Evolutionary conservation across 2,329 filamentous ascomycete species (phyloP), one percentile per base, ranked within the genome.

Genomic region (Diplodia seriata): DNA sequence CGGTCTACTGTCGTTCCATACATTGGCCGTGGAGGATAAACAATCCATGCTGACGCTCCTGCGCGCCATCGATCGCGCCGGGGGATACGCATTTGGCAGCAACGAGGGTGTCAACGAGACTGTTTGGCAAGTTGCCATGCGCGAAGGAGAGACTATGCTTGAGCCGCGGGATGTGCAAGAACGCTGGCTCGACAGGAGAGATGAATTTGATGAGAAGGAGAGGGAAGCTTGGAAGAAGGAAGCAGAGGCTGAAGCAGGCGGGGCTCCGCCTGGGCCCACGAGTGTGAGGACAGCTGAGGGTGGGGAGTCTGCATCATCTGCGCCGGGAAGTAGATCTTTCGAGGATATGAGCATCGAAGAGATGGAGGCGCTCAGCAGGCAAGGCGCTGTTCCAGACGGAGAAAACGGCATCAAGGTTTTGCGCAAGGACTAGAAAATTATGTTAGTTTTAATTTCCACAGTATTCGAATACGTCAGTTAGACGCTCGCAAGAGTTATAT

Each of bases 51-150:
- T 96, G 88, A 90, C 91, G 73, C 84, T 99, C 4, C 82, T 99
- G 63, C 89, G 91, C 55, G 90, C 94, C 0, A 94, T 99, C 75
- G 95, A 99, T 78, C 87, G 95, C 51, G 94, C 95, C 0, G 90
- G 92, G 11, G 95, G 95, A 0, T 98, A 98, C 80, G 91, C 93
- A 0, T 97, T 99, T 81, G 94, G 94, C 0, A 67, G 70, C 36
- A 91, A 93, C 0, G 93, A 97, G 77, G 94, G 93, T 1, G 92
- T 93, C 55, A 97, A 98, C 73, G 94, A 99, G 77, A 94, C 91
- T 7, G 88, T 99, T n/a, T 99, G 95, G 95, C 92, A 96, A 75
- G 89, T 98, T 54, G 93, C 95, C 2, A 97, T 98, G 88, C 88
- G 93, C 68, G 86, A 89, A 70, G 85, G 86, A 2, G 81, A 85